Conservation (phyloP, 148 eudicot species). For the Dianthus caryophyllus region DNA sequence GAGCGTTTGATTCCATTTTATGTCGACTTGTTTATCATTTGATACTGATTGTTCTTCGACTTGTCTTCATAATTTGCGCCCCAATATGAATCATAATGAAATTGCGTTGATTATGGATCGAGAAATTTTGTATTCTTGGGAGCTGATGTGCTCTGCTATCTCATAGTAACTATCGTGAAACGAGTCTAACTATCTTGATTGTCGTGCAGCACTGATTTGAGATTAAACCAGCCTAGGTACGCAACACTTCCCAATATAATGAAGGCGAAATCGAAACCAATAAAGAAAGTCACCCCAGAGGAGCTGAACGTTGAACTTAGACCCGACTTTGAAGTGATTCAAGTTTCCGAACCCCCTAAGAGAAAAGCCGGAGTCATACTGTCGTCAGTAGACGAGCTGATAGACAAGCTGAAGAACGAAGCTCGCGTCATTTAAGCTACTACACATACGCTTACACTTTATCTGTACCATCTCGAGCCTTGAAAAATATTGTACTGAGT, state of each 20-base stretch:
- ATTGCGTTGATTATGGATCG: too few relatives aligned
- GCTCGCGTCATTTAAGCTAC: slow-evolving; percentile 62
- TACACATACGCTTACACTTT: not conserved
- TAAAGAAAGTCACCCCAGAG: slow-evolving; percentile 63
- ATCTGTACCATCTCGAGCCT: not conserved
- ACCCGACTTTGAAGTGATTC: slow-evolving; percentile 67
- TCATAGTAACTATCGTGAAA: not conserved
- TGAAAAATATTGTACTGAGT: not conserved
- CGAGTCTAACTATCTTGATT: slow-evolving; percentile 6
- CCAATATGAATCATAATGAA: too few relatives aligned
- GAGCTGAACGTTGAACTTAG: slow-evolving; percentile 71
- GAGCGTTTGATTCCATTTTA: slow-evolving; percentile 21
- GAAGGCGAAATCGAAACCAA: slow-evolving; percentile 87
- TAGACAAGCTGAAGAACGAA: slow-evolving; percentile 90
- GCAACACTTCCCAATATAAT: slow-evolving; percentile 91
- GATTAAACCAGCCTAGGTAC: slow-evolving; percentile 98
- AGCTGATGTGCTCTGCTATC: not conserved
- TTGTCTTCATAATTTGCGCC: too few relatives aligned
- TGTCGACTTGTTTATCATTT: slow-evolving; percentile 5
- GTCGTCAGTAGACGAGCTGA: slow-evolving; percentile 83
- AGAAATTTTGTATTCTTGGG: not conserved
- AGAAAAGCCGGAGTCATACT: slow-evolving; percentile 85
- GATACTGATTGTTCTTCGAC: not conserved
- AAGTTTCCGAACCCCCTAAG: slow-evolving; percentile 91
- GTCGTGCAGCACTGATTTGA: slow-evolving; percentile 78